Evolutionary conservation across 2,329 filamentous ascomycete genomes (phyloP), one percentile per base, ranked within the genome.

Genomic region (Fusarium verticillioides): DNA sequence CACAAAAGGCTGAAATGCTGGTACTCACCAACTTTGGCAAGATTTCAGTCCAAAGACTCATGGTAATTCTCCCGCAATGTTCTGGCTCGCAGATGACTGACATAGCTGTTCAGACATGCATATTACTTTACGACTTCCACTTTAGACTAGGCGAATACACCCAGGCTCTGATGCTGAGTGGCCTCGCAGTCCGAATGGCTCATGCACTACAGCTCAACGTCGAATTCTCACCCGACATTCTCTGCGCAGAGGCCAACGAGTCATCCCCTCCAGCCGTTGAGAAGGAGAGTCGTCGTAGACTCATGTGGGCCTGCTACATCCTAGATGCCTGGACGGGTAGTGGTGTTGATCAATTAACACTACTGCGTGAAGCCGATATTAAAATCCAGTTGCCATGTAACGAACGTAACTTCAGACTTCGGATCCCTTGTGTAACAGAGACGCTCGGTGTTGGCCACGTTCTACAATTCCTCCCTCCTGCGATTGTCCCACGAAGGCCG

Each of bases 221-320:
- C 23, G 82, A 84, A 49, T 78, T 79, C 59, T 81, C 81, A 8
- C 64, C 79, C 28, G 82, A 84, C 53, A 78, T 84, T 36, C 78
- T 84, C n/a, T 83, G 82, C 60, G 78, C 81, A 40, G 80, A 82
- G 28, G 63, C 72, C 44, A 77, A 79, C 43, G 74, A 77, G 5
- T 72, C 69, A 4, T 75, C 78, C 3, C 81, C 81, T 1, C 82
- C 82, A 0, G 80, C 82, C 1, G 81, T 83, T 9, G 78, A 82
- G 47, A 78, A 82, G 26, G 82, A 84, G 66, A 82, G 81, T 28
- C 81, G 82, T 2, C 75, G 82, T 18, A 80, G 82, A 18, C 79
- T 84, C 13, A 84, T 84, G 82, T 84, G 82, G 82, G 82, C 82
- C 15, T 84, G 82, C 67, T 84, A 84, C 54, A 81, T 83, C 19